These are phyloP conservation scores for Leucosporidium scottii DNA, from an alignment of 768 basidiomycete species.

Conservation along the genomic window DNA sequence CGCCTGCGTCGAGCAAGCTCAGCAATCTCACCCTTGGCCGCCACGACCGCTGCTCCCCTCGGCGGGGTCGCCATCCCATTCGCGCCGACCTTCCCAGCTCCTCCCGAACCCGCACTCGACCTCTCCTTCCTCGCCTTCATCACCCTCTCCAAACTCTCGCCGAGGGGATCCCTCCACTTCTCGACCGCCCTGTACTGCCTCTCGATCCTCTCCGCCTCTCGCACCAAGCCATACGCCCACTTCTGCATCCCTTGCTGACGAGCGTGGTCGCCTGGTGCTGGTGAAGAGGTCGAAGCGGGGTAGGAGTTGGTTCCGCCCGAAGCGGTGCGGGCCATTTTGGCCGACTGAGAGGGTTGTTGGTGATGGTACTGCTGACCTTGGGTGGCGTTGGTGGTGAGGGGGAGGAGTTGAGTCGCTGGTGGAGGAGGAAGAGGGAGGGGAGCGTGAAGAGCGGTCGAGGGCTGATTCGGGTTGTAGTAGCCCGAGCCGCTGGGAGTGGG, in stretches of 20 bases:
- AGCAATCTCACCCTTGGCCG: no score
- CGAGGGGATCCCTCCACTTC: conserved; percentile 32
- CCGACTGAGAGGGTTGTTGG: no score
- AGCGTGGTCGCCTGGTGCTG: background rate
- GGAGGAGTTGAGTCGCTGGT: background rate
- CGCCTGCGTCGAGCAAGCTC: no score
- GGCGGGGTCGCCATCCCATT: no score
- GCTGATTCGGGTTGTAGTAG: conserved; percentile 1
- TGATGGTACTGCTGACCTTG: no score
- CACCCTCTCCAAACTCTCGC: conserved; percentile 30
- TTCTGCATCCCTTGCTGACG: conserved; percentile 22
- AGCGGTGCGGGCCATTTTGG: no score
- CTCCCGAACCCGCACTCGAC: background rate
- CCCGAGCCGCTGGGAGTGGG: conserved; percentile 5
- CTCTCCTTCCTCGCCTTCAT: conserved; percentile 1
- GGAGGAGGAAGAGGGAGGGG: background rate
- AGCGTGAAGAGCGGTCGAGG: background rate
- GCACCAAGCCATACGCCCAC: conserved; percentile 30
- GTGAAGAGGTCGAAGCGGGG: background rate
- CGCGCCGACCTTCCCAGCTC: no score
- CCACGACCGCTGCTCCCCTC: no score
- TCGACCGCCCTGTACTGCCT: conserved; percentile 24
- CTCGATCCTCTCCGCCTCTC: conserved; percentile 33
- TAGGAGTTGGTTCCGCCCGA: background rate
- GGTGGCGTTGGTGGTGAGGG: background rate